phyloP scores from a whole-genome alignment of 305 asterid species.

The Fraxinus angustifolia region DNA sequence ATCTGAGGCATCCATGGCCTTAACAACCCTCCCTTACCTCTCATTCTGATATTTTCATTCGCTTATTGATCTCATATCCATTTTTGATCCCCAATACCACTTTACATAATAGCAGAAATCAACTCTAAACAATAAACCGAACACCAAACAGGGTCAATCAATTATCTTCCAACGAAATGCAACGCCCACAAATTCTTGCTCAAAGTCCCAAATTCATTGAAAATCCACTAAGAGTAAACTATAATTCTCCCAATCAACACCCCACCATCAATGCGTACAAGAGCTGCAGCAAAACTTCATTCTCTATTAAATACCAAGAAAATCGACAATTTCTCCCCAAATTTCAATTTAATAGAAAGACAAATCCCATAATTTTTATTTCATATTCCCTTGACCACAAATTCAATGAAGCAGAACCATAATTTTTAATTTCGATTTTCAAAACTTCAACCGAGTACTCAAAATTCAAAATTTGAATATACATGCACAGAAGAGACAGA shows the following conservation, averaged over 20 bases:
- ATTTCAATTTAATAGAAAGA: neutral
- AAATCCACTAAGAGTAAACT: neutral
- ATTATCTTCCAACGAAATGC: conserved; percentile 12
- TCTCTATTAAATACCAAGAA: conserved; percentile 15
- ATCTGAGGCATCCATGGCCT: conserved; percentile 64
- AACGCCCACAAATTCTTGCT: conserved; percentile 14
- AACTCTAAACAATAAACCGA: conserved; percentile 14
- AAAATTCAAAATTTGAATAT: neutral
- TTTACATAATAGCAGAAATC: neutral
- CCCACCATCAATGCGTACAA: conserved; percentile 4
- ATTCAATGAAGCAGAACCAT: neutral
- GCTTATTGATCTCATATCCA: conserved; percentile 38
- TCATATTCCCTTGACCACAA: neutral
- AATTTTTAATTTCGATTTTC: neutral
- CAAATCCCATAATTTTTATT: neutral
- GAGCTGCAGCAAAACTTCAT: conserved; percentile 19
- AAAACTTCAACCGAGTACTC: neutral
- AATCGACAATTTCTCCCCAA: neutral
- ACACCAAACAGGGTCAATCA: conserved; percentile 7
- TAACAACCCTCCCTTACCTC: conserved; percentile 35
- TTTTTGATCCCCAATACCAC: conserved; percentile 22
- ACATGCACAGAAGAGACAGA: neutral
- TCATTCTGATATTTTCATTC: conserved; percentile 66
- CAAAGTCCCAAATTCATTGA: conserved; percentile 10
- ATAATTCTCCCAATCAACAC: conserved; percentile 2